Conservation (phyloP, 306 rosid genomes). For the Phaseolus lunatus region DNA sequence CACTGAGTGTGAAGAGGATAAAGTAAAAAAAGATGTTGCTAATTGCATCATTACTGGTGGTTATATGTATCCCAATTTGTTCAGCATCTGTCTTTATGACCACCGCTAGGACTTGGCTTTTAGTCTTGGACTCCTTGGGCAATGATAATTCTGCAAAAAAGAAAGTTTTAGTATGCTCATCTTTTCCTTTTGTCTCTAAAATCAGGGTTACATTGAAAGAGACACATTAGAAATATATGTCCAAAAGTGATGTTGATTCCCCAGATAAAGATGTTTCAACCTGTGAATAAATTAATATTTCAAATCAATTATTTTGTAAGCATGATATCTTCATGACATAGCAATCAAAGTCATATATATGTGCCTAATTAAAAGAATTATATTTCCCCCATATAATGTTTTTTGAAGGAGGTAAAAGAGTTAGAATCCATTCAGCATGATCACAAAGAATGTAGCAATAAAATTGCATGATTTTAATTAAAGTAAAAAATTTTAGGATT, state of each 20-base stretch:
- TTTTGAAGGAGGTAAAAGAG: not conserved
- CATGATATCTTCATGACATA: constrained; percentile 62
- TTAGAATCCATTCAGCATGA: not conserved
- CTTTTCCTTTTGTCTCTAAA: constrained; percentile 59
- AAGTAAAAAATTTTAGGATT: no score
- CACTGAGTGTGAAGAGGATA: constrained; percentile 47
- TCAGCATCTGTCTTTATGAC: constrained; percentile 57
- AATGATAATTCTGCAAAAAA: constrained; percentile 39
- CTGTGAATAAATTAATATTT: constrained; percentile 22
- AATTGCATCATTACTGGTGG: constrained; percentile 36
- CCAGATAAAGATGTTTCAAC: constrained; percentile 46
- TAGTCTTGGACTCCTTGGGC: constrained; percentile 40
- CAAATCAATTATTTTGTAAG: constrained; percentile 31
- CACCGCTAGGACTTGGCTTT: constrained; percentile 49
- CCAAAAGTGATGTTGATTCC: constrained; percentile 56
- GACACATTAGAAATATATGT: constrained; percentile 54
- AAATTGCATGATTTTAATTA: no score
- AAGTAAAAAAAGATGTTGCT: constrained; percentile 41
- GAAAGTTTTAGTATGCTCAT: constrained; percentile 36
- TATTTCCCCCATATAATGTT: not conserved
- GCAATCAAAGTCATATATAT: not conserved
- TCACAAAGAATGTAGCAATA: not conserved
- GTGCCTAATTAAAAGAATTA: not conserved
- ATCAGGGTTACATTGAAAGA: constrained; percentile 62
- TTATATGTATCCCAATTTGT: constrained; percentile 44